Base-by-base conservation (phyloP, 768 basidiomycete species). In the Cytidiella melzeri region DNA sequence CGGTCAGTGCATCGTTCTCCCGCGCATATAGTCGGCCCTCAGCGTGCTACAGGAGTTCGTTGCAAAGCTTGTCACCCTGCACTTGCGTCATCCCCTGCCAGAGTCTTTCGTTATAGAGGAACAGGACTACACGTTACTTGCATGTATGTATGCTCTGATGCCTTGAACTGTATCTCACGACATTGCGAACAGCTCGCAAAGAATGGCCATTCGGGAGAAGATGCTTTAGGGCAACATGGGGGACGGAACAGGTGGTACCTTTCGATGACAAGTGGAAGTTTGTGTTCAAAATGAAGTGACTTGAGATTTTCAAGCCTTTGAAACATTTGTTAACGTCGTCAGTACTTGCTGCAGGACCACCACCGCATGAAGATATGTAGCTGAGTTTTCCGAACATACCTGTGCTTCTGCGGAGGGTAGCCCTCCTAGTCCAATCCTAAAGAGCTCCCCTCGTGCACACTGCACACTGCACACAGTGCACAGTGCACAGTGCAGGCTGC, bases 201-300 rank as follows among this genome's bases (percentile, higher is more conserved):
- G 1, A 27, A 7, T 55, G 54, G 54, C 37, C 25, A 20, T 55
- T 51, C 26, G 54, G 54, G 15, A 27, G 18, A 18, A 12, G 24
- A 13, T 41, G 18, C 13, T 19, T 55, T 12, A 7, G 38, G 12
- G 19, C 51, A 19, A 39, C 25, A 15, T 55, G 54, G 54, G 54
- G 54, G 3, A 43, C 47, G 1, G 45, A 46, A 23, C 5, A 25
- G 10, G 36, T 55, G 1, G 18, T 23, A 11, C 44, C 54, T 9
- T 47, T 45, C 37, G 25, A 44, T 24, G 50, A 55, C 18, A 55
- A 55, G 37, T 55, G 54, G 54, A n/a, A 27, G 2, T 55, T 55
- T 34, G 23, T 19, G 13, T 48, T 55, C 26, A 24, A 25, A 11
- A 15, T 43, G 41, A 42, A 49, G 26, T 24, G n/a, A n/a, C n/a